A percentile compares a stretch with the other conserved stretches of the same genome.
phyloP scores from a whole-genome alignment of 2,329 filamentous ascomycete species.

The Talaromyces marneffei region DNA sequence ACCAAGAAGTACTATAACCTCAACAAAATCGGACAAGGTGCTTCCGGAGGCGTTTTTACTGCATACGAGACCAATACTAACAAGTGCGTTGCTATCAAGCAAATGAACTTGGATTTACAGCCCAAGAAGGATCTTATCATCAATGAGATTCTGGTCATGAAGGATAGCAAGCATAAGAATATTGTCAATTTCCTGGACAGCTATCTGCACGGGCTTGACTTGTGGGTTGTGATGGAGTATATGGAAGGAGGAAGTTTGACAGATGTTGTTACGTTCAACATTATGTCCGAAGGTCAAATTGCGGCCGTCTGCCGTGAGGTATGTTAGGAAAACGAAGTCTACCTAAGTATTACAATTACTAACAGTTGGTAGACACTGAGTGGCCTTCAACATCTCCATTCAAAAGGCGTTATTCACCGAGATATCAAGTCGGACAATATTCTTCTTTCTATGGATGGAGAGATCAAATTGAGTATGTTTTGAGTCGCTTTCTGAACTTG shows the following conservation, averaged over 20 bases:
- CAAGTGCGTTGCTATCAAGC: constrained; percentile 92
- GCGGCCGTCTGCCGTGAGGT: constrained; percentile 87
- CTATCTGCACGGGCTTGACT: constrained; percentile 78
- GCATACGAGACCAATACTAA: constrained; percentile 80
- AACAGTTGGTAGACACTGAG: constrained; percentile 58
- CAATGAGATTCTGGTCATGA: constrained; percentile 99
- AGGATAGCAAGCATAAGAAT: constrained; percentile 95
- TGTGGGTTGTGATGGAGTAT: constrained; percentile 99
- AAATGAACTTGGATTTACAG: constrained; percentile 98
- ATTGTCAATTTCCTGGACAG: constrained; percentile 99
- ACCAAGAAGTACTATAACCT: constrained; percentile 79
- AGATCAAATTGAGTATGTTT: constrained; percentile 88
- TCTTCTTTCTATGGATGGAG: constrained; percentile 83
- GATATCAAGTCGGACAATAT: constrained; percentile 99
- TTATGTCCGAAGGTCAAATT: constrained; percentile 97
- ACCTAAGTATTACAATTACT: not conserved
- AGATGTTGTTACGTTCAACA: constrained; percentile 97
- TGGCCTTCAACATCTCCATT: constrained; percentile 90
- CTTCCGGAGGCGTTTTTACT: constrained; percentile 90
- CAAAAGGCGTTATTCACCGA: constrained; percentile 94
- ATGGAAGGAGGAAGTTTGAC: constrained; percentile 98
- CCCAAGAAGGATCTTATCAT: constrained; percentile 99
- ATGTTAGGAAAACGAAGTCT: constrained; percentile 22
- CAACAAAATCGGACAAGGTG: constrained; percentile 94
- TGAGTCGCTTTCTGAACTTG: not conserved